A percentile compares a stretch with the other conserved stretches of the same genome.
Conservation (phyloP, 176 grass and related monocot species). For the Oryza nivara region DNA sequence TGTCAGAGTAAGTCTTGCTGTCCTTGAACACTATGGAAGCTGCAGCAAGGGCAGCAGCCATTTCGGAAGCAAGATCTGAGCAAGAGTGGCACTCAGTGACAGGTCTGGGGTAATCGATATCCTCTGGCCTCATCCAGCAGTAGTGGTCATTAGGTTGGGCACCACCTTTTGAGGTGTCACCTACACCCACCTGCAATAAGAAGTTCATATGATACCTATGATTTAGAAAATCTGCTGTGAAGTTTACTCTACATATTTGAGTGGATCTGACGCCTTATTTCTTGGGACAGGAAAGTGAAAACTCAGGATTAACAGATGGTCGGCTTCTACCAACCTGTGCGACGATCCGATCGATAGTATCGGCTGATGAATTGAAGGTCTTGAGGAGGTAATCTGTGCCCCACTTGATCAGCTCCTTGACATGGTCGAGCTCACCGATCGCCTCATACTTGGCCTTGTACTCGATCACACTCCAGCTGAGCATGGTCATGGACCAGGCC, state of each 20-base stretch:
- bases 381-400: conserved; percentile 90
- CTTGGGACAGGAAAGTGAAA: not conserved
- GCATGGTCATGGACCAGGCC: conserved; percentile 97
- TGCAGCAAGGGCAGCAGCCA: conserved; percentile 87
- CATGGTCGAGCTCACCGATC: conserved; percentile 75
- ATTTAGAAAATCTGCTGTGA: not conserved
- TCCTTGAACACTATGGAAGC: conserved; percentile 98
- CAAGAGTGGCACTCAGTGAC: conserved; percentile 81
- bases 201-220: conserved; percentile 31
- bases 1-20: conserved; percentile 79
- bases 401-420: conserved; percentile 86
- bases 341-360: conserved; percentile 74
- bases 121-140: conserved; percentile 90
- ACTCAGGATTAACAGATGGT: not conserved
- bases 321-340: conserved; percentile 57
- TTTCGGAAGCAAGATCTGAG: conserved; percentile 82
- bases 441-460: conserved; percentile 84
- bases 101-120: conserved; percentile 78
- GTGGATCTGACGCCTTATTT: conserved; percentile 29
- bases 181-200: conserved; percentile 68
- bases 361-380: conserved; percentile 87
- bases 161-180: conserved; percentile 81
- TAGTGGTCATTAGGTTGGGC: conserved; percentile 74
- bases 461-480: conserved; percentile 95
- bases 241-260: conserved; percentile 1